Base-by-base conservation (phyloP, 2,329 filamentous ascomycete species). In the Xylariaceae sp. region DNA sequence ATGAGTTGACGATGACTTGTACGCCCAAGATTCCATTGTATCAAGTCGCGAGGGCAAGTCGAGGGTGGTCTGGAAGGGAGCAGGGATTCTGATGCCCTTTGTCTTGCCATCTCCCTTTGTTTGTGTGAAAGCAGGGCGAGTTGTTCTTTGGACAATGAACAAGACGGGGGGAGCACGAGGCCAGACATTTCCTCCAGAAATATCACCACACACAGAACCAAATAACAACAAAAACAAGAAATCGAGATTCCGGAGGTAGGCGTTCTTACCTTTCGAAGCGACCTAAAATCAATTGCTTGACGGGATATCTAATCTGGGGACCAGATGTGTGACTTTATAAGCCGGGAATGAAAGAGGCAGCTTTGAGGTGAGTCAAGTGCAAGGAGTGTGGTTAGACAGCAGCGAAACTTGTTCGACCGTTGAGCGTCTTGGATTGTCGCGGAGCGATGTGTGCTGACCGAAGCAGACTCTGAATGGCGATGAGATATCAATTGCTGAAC, bases 321-420 rank as follows among this genome's bases (percentile, higher is more conserved):
- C 25, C 36, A 43, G 35, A 50, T 20, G 44, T 47, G 40, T 50
- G 23, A 27, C 19, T 52, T 45, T 48, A 44, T n/a, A n/a, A n/a
- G n/a, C n/a, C n/a, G n/a, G n/a, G 36, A 40, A 39, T 16, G 19
- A 11, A 39, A 19, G 16, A 47, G 42, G 50, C 35, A 32, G 47
- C 42, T 40, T 37, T 48, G 32, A 25, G 27, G 35, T 40, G 19
- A 45, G n/a, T 42, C 38, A 43, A 44, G 23, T 55, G 40, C 45
- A 52, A 40, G n/a, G 16, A 37, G 53, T 50, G 45, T 58, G 48
- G 56, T 60, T 42, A 37, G 45, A 58, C 54, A 54, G 48, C 35
- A 52, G 42, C 47, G 53, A 53, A 44, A 48, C 44, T 53, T 52
- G 44, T 46, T 57, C 37, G 34, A 53, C 39, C 22, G 55, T 48